These are phyloP conservation scores for Lycium barbarum DNA, from an alignment of 257 asterid genomes.

Conservation along the genomic window DNA sequence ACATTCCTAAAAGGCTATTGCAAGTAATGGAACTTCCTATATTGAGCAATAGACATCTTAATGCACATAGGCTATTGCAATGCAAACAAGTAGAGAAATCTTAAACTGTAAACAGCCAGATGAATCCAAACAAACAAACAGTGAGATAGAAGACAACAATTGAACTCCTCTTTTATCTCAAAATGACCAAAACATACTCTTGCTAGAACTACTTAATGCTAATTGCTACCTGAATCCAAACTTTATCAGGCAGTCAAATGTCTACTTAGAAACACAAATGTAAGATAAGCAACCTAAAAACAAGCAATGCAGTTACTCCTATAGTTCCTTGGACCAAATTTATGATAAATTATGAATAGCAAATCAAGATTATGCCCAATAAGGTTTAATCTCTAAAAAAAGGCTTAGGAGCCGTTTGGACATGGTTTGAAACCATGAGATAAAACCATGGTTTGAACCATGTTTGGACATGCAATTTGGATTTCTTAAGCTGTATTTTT, in stretches of 20 bases:
- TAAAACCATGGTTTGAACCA: no score
- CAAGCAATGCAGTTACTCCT: neutral
- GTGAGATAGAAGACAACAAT: neutral
- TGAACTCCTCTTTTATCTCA: neutral
- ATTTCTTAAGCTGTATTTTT: no score
- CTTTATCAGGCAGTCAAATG: neutral
- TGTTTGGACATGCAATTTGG: no score
- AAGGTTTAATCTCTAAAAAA: no score
- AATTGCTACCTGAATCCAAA: neutral
- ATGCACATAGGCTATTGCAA: neutral
- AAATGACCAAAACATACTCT: neutral
- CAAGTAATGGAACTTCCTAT: neutral
- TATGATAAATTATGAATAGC: no score
- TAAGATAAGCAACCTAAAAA: neutral
- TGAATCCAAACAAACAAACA: neutral
- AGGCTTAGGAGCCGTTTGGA: no score
- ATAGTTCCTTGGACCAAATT: no score
- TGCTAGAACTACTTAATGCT: neutral
- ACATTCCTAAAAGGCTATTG: neutral
- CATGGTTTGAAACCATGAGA: no score
- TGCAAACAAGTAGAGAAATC: neutral
- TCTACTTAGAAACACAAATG: neutral
- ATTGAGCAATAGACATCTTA: slow-evolving; percentile 11
- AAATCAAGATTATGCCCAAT: no score
- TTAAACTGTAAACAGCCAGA: neutral